Evolutionary conservation across 2,329 filamentous ascomycete species (phyloP).

Genomic region (Moelleriella libera): DNA sequence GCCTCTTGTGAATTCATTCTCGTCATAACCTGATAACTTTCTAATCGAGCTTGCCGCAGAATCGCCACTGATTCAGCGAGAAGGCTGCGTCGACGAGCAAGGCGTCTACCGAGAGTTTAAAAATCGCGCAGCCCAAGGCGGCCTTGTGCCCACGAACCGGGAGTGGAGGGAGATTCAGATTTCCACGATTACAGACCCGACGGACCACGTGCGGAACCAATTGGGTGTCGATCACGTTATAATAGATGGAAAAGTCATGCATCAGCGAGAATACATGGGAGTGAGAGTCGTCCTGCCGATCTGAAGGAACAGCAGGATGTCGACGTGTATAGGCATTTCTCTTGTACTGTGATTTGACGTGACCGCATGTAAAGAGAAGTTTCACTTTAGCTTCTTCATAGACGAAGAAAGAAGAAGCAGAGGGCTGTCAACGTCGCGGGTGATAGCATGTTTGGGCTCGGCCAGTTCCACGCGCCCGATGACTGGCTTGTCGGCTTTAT

Average conservation of each 20-base stretch:
- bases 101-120: slow-evolving; percentile 32
- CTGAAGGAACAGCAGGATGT: slow-evolving; percentile 5
- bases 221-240: slow-evolving; percentile 26
- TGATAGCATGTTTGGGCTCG: too few relatives aligned
- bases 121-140: slow-evolving; percentile 21
- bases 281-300: slow-evolving; percentile 29
- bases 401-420: too few relatives aligned
- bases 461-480: too few relatives aligned
- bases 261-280: slow-evolving; percentile 30
- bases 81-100: slow-evolving; percentile 28
- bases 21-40: not conserved
- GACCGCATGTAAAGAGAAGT: too few relatives aligned
- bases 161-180: slow-evolving; percentile 37
- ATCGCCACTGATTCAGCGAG: slow-evolving; percentile 15
- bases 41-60: slow-evolving; percentile 2
- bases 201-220: slow-evolving; percentile 23
- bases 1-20: not conserved
- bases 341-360: too few relatives aligned
- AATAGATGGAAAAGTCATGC: slow-evolving; percentile 29
- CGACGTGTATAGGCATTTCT: too few relatives aligned
- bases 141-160: slow-evolving; percentile 27
- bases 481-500: too few relatives aligned
- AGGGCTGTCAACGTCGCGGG: too few relatives aligned
- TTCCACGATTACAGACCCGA: slow-evolving; percentile 25
- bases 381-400: too few relatives aligned